Evolutionary conservation across 1,139 yeast genomes (phyloP).

Genomic region (Suhomyces choctaworum): DNA sequence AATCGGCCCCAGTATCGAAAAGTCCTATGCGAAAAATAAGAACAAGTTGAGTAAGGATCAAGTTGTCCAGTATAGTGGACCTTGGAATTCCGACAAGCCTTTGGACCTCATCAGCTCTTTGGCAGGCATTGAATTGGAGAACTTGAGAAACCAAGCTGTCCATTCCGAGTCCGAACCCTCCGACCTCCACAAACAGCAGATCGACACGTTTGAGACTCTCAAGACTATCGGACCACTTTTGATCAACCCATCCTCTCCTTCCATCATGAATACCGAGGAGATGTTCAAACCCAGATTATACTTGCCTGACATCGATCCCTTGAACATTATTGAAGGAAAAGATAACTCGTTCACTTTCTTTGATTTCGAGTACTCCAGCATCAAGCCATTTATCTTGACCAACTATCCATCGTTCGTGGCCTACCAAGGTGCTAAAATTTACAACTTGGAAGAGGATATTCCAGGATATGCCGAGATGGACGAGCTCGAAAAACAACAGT

Average conservation of each 20-base stretch:
- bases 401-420: slow-evolving; percentile 81
- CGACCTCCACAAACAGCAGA: slow-evolving; percentile 45
- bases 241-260: slow-evolving; percentile 49
- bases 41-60: slow-evolving; percentile 44
- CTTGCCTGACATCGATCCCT: slow-evolving; percentile 86
- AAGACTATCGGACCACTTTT: slow-evolving; percentile 54
- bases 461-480: slow-evolving; percentile 67
- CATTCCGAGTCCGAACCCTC: slow-evolving; percentile 3
- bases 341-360: slow-evolving; percentile 50
- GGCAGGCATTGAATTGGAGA: slow-evolving; percentile 68
- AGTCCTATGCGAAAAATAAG: slow-evolving; percentile 71
- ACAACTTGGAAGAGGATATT: slow-evolving; percentile 69
- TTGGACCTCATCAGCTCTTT: slow-evolving; percentile 61
- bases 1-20: slow-evolving; percentile 87
- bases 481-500: slow-evolving; percentile 75
- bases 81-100: slow-evolving; percentile 66
- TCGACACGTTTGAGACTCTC: slow-evolving; percentile 61
- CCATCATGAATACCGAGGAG: slow-evolving; percentile 59
- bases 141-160: slow-evolving; percentile 31
- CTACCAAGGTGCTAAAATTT: slow-evolving; percentile 85
- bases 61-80: slow-evolving; percentile 61
- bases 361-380: slow-evolving; percentile 78
- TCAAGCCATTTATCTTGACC: slow-evolving; percentile 79
- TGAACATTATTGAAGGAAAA: slow-evolving; percentile 60
- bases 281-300: slow-evolving; percentile 72